Conservation (phyloP, 1,139 yeast genomes). For the Yamadazyma membranifaciens region DNA sequence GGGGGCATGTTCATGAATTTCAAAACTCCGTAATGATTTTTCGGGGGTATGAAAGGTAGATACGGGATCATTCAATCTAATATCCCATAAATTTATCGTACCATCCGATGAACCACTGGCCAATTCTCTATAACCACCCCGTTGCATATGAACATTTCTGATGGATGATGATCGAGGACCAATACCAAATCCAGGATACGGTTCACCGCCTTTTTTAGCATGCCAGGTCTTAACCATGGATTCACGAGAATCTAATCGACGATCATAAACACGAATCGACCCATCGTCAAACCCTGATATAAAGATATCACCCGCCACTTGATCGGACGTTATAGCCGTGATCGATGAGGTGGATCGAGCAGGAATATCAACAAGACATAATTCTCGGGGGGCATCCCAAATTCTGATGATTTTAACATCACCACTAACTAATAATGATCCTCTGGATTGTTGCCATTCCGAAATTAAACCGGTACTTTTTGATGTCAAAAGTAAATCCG, state of each 20-base stretch:
- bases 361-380: conserved; percentile 83
- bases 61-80: conserved; percentile 72
- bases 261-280: conserved; percentile 82
- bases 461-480: conserved; percentile 81
- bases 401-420: conserved; percentile 88
- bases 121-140: conserved; percentile 93
- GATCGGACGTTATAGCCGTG: conserved; percentile 89
- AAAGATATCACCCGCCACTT: conserved; percentile 89
- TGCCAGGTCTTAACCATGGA: conserved; percentile 87
- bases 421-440: conserved; percentile 88
- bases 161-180: conserved; percentile 38
- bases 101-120: conserved; percentile 86
- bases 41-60: conserved; percentile 57
- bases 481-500: conserved; percentile 78
- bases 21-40: conserved; percentile 67
- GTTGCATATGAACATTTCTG: conserved; percentile 86
- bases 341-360: conserved; percentile 90
- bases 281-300: conserved; percentile 96
- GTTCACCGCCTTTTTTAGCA: conserved; percentile 8
- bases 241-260: conserved; percentile 80
- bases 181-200: conserved; percentile 12
- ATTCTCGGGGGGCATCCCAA: conserved; percentile 97
- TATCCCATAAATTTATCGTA: conserved; percentile 85
- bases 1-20: conserved; percentile 96
- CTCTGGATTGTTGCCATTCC: conserved; percentile 97